Base-by-base conservation (phyloP, 2,329 filamentous ascomycete genomes). In the Myriosclerotinia curreyana region DNA sequence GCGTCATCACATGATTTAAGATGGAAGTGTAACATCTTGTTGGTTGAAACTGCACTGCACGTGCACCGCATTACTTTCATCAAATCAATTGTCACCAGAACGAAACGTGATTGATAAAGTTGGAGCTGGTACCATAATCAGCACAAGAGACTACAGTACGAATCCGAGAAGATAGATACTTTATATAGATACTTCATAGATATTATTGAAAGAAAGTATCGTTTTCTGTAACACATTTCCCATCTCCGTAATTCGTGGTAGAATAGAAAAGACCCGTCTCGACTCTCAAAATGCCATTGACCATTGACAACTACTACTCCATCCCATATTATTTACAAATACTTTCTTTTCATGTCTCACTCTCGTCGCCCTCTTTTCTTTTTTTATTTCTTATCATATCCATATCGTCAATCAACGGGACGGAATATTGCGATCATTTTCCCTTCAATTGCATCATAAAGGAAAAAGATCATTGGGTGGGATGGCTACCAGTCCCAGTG, bases 361-460 rank as follows among this genome's bases (percentile, higher is more conserved):
- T 20, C n/a, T 56, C 14, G 36, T 28, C 17, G 52, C 52, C 52
- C 42, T 17, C 17, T 54, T 36, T 60, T 36, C 52, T 55, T 17
- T 31, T 54, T 36, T 60, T 36, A 14, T n/a, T 51, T 40, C 34
- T 60, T 60, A 60, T 44, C 60, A 28, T 8, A n/a, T 40, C 52
- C 11, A n/a, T n/a, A n/a, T n/a, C n/a, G n/a, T n/a, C n/a, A n/a
- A n/a, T n/a, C n/a, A n/a, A n/a, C n/a, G n/a, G n/a, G n/a, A 42
- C 60, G 46, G 46, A 63, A 5, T 31, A 31, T 58, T 63, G 31
- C 42, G 52, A 55, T 50, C 46, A 49, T 56, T 25, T 58, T 14
- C 52, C 52, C 46, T 49, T 40, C 31, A n/a, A 63, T 63, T 56
- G 61, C 61, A 63, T 63, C 61, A 63, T 63, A 22, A n/a, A 22